A percentile compares a stretch with the other conserved stretches of the same genome.
These are phyloP conservation scores for Clonostachys byssicola DNA, from an alignment of 2,329 filamentous ascomycete genomes.

Conservation along the genomic window DNA sequence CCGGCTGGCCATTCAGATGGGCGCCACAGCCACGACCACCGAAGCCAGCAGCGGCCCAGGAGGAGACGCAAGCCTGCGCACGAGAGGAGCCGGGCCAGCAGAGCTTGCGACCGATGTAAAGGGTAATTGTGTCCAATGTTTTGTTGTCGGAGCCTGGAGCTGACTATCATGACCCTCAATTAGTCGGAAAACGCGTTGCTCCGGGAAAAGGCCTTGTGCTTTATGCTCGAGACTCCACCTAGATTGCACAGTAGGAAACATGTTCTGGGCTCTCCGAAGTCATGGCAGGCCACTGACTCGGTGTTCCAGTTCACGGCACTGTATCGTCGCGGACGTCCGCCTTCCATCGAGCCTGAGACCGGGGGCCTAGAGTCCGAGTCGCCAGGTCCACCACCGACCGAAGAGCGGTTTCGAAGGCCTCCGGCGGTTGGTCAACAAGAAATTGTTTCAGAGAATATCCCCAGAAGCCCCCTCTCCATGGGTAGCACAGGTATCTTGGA, in stretches of 20 bases:
- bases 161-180: background rate
- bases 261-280: no score
- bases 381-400: background rate
- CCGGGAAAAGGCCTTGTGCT: background rate
- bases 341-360: background rate
- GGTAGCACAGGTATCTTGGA: conserved; percentile 24
- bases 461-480: background rate
- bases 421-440: background rate
- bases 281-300: background rate
- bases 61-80: background rate
- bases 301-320: background rate
- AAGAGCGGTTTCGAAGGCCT: background rate
- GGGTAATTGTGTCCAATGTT: background rate
- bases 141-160: background rate
- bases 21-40: background rate
- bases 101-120: conserved; percentile 1
- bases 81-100: background rate
- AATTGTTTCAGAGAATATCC: background rate
- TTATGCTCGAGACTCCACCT: background rate
- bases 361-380: background rate
- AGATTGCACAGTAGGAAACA: background rate
- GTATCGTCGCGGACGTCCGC: background rate
- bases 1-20: background rate
- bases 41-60: background rate
- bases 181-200: background rate